Percentiles rank a stretch among this genome's conserved stretches.
Evolutionary conservation across 495 filamentous ascomycete species (phyloP).

Genomic region (Hyaloscypha variabilis): DNA sequence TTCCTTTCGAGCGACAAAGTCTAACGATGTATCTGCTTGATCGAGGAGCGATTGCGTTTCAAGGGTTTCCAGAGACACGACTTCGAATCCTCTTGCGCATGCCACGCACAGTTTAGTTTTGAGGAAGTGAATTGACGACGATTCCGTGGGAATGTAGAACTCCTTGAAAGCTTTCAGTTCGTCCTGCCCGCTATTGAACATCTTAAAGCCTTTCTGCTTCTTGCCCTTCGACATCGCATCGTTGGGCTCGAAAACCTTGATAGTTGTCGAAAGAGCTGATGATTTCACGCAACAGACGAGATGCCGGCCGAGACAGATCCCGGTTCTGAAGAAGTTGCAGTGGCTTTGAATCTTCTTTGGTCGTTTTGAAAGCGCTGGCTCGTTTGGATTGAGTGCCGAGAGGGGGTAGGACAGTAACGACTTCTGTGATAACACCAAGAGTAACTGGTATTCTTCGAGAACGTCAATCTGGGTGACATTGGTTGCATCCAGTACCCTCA

Average conservation of each 20-base stretch:
- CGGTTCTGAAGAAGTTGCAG: constrained; percentile 97
- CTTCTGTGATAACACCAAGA: constrained; percentile 93
- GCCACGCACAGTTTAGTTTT: constrained; percentile 96
- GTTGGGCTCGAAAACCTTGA: constrained; percentile 97
- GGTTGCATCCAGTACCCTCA: constrained; percentile 80
- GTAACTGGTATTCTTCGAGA: constrained; percentile 88
- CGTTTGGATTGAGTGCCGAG: constrained; percentile 78
- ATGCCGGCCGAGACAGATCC: constrained; percentile 91
- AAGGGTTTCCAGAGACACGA: constrained; percentile 94
- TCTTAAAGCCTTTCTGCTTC: constrained; percentile 92
- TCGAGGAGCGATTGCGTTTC: constrained; percentile 97
- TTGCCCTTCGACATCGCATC: constrained; percentile 85
- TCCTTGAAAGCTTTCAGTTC: constrained; percentile 97
- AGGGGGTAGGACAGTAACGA: constrained; percentile 85
- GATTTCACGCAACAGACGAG: constrained; percentile 95
- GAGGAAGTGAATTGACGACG: constrained; percentile 94
- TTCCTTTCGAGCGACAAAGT: constrained; percentile 93
- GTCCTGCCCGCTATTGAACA: constrained; percentile 93
- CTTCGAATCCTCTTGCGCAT: constrained; percentile 93
- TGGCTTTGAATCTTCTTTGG: constrained; percentile 98
- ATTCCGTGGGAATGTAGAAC: constrained; percentile 97
- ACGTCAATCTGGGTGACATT: constrained; percentile 95
- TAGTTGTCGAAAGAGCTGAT: constrained; percentile 84
- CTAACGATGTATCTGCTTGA: constrained; percentile 96
- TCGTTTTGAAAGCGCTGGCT: constrained; percentile 76